Percentiles rank a stretch among this genome's conserved stretches.
These are phyloP conservation scores for Phialocephala subalpina DNA, from an alignment of 2,329 filamentous ascomycete species.

Conservation along the genomic window DNA sequence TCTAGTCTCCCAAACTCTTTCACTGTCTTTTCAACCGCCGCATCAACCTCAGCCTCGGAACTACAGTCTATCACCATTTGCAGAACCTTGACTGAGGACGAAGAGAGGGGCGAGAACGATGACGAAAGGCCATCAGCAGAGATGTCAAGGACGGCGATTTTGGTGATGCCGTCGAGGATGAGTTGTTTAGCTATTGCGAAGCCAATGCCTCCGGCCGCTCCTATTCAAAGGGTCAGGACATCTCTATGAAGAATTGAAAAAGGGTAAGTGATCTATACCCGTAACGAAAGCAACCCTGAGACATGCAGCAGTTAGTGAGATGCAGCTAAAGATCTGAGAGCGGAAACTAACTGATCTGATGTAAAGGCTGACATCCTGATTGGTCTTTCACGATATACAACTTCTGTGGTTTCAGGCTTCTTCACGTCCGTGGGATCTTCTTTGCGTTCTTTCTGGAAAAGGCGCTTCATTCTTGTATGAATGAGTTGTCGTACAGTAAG, in stretches of 20 bases:
- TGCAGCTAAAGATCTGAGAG: background rate
- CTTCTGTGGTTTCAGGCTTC: background rate
- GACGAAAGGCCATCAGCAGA: conserved; percentile 8
- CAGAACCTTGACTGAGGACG: conserved; percentile 15
- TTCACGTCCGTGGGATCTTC: background rate
- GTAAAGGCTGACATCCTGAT: conserved; percentile 25
- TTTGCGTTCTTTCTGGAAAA: background rate
- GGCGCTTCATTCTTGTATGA: too few relatives aligned
- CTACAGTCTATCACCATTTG: conserved; percentile 26
- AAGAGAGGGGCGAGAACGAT: background rate
- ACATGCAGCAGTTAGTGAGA: background rate
- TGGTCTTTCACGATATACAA: background rate
- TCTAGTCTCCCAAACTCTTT: conserved; percentile 60
- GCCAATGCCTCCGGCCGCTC: conserved; percentile 37
- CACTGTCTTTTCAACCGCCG: conserved; percentile 46
- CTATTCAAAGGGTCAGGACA: conserved; percentile 19
- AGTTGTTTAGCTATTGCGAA: conserved; percentile 33
- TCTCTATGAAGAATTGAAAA: background rate
- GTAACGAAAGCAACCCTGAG: conserved; percentile 38
- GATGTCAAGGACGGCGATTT: conserved; percentile 34
- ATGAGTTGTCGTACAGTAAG: background rate
- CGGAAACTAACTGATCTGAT: conserved; percentile 26
- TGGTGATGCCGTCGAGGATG: conserved; percentile 30
- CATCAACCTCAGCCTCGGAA: conserved; percentile 31
- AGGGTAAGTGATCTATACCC: conserved; percentile 24